Base-by-base conservation (phyloP, 2,329 filamentous ascomycete genomes). In the Fusarium luffae region DNA sequence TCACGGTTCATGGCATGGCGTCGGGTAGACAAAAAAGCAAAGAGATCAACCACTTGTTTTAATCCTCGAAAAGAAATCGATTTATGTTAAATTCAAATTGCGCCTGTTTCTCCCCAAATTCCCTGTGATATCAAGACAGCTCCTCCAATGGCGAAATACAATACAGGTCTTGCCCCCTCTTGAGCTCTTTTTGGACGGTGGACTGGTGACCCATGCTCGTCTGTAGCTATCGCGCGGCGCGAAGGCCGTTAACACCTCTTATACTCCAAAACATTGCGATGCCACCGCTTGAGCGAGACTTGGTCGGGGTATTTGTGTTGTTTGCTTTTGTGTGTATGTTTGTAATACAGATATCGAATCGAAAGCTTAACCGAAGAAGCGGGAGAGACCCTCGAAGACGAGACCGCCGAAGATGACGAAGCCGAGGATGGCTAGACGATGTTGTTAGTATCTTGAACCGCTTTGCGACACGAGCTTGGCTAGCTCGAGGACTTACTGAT, bases 351-450 rank as follows among this genome's bases (percentile, higher is more conserved):
- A 51, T 32, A 21, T 13, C 13, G 4, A 34, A 47, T 48, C 30
- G 43, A 47, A 37, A 41, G 32, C 25, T 70, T 76, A 82, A 28
- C 73, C 70, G 76, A 86, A 85, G 79, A 88, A 82, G 73, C 86
- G 85, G 44, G 86, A 84, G 66, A 89, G 72, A 56, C 83, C 79
- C 78, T 89, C 87, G 75, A 89, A 88, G 71, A 89, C 67, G 28
- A 89, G 80, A 40, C 88, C 88, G 64, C 88, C 88, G 66, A 90
- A 86, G 73, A 90, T 80, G 74, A 89, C 81, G 76, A 90, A 90
- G 37, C 77, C 87, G 70, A 90, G 85, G 47, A 90, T 63, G 28
- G 75, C 88, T 89, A 51, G 1, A 46, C 21, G 16, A n/a, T 46
- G 1, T 2, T 27, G 48, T 75, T 54, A 74, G 60, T 40, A 41